These are phyloP conservation scores for Vicia villosa DNA, from an alignment of 306 rosid genomes.

Conservation along the genomic window DNA sequence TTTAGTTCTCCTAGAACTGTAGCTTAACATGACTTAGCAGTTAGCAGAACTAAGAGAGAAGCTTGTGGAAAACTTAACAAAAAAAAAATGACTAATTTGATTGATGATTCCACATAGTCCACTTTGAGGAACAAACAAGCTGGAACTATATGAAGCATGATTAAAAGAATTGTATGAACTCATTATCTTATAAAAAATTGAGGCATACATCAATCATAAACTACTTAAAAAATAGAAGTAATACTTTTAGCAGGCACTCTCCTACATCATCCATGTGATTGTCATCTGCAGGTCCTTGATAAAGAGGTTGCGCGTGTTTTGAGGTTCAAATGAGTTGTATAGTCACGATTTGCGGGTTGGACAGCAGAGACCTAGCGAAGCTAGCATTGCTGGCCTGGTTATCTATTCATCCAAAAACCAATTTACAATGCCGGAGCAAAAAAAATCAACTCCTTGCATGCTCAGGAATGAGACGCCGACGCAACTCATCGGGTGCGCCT, in stretches of 20 bases:
- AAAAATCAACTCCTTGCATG: constrained; percentile 55
- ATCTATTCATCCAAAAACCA: constrained; percentile 54
- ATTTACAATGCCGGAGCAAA: constrained; percentile 35
- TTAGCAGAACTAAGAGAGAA: constrained; percentile 9
- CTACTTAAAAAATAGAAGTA: constrained; percentile 36
- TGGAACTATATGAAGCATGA: constrained; percentile 47
- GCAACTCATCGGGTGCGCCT: constrained; percentile 74
- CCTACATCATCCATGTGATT: constrained; percentile 44
- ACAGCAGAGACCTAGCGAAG: constrained; percentile 39
- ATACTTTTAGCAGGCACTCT: constrained; percentile 42
- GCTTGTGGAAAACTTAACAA: neutral
- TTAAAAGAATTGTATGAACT: constrained; percentile 40
- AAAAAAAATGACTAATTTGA: constrained; percentile 31
- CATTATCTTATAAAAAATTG: constrained; percentile 37
- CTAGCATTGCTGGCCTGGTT: constrained; percentile 46
- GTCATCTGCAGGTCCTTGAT: constrained; percentile 39
- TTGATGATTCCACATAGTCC: constrained; percentile 40
- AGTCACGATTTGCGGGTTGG: constrained; percentile 41
- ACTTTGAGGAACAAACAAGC: constrained; percentile 26
- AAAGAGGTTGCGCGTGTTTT: constrained; percentile 35
- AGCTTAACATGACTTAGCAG: neutral
- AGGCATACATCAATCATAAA: constrained; percentile 43
- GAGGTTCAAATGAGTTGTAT: constrained; percentile 30
- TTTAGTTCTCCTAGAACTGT: neutral
- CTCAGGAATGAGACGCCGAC: constrained; percentile 84